Evolutionary conservation across 805 yeast genomes (phyloP), one percentile per base, ranked within the genome.

Genomic region (Lachancea fermentati): DNA sequence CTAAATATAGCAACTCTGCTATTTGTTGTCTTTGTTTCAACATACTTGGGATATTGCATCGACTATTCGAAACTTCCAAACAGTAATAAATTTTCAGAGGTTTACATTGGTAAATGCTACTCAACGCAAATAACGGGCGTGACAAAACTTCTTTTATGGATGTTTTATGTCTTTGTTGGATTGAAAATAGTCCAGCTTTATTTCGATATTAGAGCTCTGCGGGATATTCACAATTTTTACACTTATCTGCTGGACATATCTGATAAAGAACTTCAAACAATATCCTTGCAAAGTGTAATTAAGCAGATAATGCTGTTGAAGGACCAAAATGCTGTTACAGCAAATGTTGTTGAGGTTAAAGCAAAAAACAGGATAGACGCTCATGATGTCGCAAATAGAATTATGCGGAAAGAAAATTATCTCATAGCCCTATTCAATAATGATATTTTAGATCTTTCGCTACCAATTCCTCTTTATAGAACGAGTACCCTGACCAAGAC

Each of bases 351-450:
- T 2, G 89, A 83, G 55, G 68, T 79, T 43, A 80, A 76, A 45
- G 78, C 88, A 1, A 84, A 83, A 53, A 76, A 78, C 37, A 70
- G 89, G 47, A 71, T 93, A 39, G 91, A 85, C 54, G 95, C 97
- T 3, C 96, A 89, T 60, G 93, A 83, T 53, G 85, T 93, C 37
- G 97, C 97, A 11, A 94, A 93, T 57, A 70, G 98, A 43, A 84
- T 93, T 42, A 89, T 93, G 98, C 71, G 99, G 45, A 85, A 81
- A 50, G 98, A 93, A 45, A 93, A 93, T 57, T 93, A 89, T 60
- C 72, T 88, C 71, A 87, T 93, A 56, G 96, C 97, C 1, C 63
- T 93, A 49, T 79, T 85, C 53, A 89, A 87, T 62, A 85, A 80
- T 50, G 78, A 84, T 43, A 66, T 91, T 1, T 63, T 91, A 32